Base-by-base conservation (phyloP, 306 rosid species). In the Lithocarpus polystachyus region DNA sequence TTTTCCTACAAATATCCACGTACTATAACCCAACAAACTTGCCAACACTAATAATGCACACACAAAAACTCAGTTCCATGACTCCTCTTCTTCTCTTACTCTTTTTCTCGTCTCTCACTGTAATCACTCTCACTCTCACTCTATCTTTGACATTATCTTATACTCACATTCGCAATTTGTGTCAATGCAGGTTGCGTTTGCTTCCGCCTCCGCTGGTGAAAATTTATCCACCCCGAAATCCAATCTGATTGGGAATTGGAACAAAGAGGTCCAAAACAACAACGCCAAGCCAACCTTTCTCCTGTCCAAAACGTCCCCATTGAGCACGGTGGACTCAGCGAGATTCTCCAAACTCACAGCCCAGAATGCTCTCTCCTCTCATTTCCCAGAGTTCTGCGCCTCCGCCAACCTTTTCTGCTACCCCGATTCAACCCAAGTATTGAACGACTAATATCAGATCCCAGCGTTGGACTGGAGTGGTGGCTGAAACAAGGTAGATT, bases 371-470 rank as follows among this genome's bases (percentile, higher is more conserved):
- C 90, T 95, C 17, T 76, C 91, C 72, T 78, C 96, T 12, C 90
- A 88, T 70, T 81, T 95, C 14, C 92, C 94, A 17, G 91, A 84
- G 71, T 88, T 95, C 76, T 95, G 99, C 83, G 56, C 98, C 68
- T 60, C 98, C 2, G 99, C 98, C 0, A 76, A 90, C 0, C 92
- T 95, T 20, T 97, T 95, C 81, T 95, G 99, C 64, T 74, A 91
- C 54, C 88, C 93, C 9, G 93, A 90, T 55, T 72, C 91, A 55
- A 72, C 0, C 72, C 88, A 24, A 88, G 86, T 40, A 69, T 95
- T 18, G 93, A 87, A 82, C 88, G 89, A 77, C 99, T 4, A 93
- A 95, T 33, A 33, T 33, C 0, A 6, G 1, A 31, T 31, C 3
- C 31, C 31, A 3, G 0, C 4, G 0, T 4, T 29, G 1, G n/a